Conservation (phyloP, 2,329 filamentous ascomycete species). For the Talaromyces sp. region DNA sequence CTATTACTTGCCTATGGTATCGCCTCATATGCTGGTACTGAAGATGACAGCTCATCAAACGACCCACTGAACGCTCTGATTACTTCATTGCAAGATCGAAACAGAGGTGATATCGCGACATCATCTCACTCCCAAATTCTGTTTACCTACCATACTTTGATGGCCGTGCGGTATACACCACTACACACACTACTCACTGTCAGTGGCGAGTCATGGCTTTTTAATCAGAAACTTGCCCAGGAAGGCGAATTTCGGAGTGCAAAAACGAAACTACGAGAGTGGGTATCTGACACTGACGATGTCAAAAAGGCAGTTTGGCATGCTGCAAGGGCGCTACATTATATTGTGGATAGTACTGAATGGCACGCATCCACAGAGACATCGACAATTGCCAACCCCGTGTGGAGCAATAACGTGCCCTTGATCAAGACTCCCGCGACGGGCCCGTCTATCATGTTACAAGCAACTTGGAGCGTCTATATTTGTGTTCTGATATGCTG, state of each 20-base stretch:
- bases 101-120: neutral
- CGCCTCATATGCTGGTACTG: conserved; percentile 13
- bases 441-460: conserved; percentile 28
- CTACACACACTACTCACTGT: conserved; percentile 32
- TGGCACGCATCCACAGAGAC: neutral
- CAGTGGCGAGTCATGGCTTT: conserved; percentile 37
- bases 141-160: conserved; percentile 31
- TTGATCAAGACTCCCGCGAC: neutral
- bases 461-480: conserved; percentile 35
- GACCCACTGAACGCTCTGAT: conserved; percentile 19
- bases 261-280: conserved; percentile 29
- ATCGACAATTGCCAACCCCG: neutral
- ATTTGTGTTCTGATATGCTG: conserved; percentile 34
- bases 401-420: conserved; percentile 2
- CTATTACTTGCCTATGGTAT: conserved; percentile 25
- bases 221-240: conserved; percentile 33
- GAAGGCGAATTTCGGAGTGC: conserved; percentile 31
- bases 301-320: conserved; percentile 33
- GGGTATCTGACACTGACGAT: conserved; percentile 28
- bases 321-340: conserved; percentile 25
- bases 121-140: conserved; percentile 19
- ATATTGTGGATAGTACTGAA: conserved; percentile 16
- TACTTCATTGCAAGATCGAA: conserved; percentile 12
- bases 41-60: conserved; percentile 15
- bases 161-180: conserved; percentile 31